Evolutionary conservation across 768 basidiomycete species (phyloP).

Genomic region (Lactarius sanguifluus): DNA sequence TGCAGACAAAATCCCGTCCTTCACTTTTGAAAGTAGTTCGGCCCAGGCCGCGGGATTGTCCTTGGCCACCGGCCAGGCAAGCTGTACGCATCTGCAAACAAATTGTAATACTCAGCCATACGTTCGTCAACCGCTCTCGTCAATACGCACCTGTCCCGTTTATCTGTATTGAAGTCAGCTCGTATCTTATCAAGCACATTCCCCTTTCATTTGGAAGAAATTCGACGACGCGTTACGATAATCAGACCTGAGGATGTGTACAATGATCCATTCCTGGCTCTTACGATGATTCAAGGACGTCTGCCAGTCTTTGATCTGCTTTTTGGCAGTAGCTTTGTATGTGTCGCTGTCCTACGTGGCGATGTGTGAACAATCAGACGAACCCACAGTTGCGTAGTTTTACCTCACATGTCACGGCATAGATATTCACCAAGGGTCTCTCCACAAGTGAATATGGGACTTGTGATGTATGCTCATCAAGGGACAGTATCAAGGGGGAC

Average conservation of each 20-base stretch:
- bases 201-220: conserved; percentile 82
- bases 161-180: conserved; percentile 89
- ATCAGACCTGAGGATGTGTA: conserved; percentile 81
- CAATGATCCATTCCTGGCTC: conserved; percentile 91
- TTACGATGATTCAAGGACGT: conserved; percentile 59
- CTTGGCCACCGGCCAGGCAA: conserved; percentile 69
- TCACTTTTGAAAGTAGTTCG: conserved; percentile 83
- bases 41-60: conserved; percentile 83
- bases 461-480: conserved; percentile 72
- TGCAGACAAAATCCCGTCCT: conserved; percentile 82
- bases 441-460: conserved; percentile 77
- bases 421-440: conserved; percentile 83
- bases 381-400: conserved; percentile 30
- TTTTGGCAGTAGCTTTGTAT: conserved; percentile 75
- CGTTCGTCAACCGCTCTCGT: conserved; percentile 14
- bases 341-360: conserved; percentile 57
- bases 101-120: not conserved
- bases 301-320: conserved; percentile 94
- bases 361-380: conserved; percentile 24
- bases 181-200: conserved; percentile 87
- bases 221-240: conserved; percentile 55
- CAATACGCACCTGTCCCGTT: conserved; percentile 68
- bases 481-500: conserved; percentile 64
- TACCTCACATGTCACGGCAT: conserved; percentile 88
- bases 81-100: conserved; percentile 68